phyloP scores from a whole-genome alignment of 2,329 filamentous ascomycete genomes.

The Xylariaceae sp. region DNA sequence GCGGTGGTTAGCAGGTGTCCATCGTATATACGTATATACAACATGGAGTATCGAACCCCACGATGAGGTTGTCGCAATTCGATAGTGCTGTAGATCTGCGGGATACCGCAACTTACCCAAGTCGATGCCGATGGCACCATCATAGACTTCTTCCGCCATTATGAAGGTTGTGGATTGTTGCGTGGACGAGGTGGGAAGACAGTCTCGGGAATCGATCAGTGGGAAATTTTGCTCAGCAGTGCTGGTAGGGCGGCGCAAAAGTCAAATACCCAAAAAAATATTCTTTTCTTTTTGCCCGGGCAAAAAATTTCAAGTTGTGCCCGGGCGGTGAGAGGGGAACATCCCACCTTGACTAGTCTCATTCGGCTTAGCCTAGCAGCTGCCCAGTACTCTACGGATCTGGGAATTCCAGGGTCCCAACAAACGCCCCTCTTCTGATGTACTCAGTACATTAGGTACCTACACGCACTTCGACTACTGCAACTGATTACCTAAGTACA shows the following conservation, averaged over 20 bases:
- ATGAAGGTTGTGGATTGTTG: constrained; percentile 33
- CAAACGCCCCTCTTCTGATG: neutral
- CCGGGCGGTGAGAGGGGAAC: neutral
- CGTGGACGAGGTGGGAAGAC: constrained; percentile 19
- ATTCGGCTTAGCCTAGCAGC: neutral
- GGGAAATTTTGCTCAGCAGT: constrained; percentile 6
- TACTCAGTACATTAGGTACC: too few species aligned
- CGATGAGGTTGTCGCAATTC: neutral
- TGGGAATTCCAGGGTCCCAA: neutral
- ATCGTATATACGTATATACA: neutral
- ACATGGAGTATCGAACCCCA: neutral
- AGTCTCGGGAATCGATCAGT: constrained; percentile 20
- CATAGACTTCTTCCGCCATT: constrained; percentile 98
- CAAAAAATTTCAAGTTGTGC: neutral
- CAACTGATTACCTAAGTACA: too few species aligned
- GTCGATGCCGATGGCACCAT: constrained; percentile 99
- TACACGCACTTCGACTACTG: too few species aligned
- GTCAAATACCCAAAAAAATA: neutral
- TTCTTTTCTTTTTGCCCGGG: constrained; percentile 2
- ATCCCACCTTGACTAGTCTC: neutral
- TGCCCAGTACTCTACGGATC: neutral
- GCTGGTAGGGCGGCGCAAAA: constrained; percentile 13
- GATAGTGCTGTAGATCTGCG: neutral
- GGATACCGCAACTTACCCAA: constrained; percentile 68
- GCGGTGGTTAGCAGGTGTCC: constrained; percentile 27